Base-by-base conservation (phyloP, 352 stramenopile genomes). In the Globisporangium lucens region DNA sequence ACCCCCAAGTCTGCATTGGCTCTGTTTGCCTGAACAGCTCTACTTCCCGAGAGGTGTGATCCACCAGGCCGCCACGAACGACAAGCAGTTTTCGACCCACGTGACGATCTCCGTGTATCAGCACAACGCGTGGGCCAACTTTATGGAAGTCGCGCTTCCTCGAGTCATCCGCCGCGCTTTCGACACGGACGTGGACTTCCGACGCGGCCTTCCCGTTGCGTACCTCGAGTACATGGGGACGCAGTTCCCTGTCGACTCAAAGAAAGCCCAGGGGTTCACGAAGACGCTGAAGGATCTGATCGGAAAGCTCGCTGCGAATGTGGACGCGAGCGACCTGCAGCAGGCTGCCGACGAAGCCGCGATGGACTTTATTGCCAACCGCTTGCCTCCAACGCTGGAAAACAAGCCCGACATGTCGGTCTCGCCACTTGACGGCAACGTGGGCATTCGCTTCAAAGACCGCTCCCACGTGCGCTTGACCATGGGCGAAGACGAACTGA, bases 61-160 rank as follows among this genome's bases (percentile, higher is more conserved):
- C 22, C 89, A 96, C 63, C 77, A 96, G 70, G 89, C 89, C 24
- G 89, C 71, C 51, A 95, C 89, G 33, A 81, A 90, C 47, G 72
- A 90, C 24, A 75, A 82, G 38, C 52, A 87, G 61, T 95, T 96
- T 63, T 96, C 89, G 15, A 96, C 89, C 22, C 89, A 96, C 67
- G 84, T 96, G 65, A 95, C 89, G 1, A 85, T 96, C 55, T 95
- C 87, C 0, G 81, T 94, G n/a, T 96, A 96, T 61, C 89, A 96
- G 67, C 89, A 94, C 76, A 90, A 88, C 52, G 90, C 89, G 20
- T 96, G 89, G 89, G 85, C 85, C 9, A 95, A 96, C 69, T 96
- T 96, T 65, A 60, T 96, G 61, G 87, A 96, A 68, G 74, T 95
- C 33, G 78, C 82, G 20, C 75, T 96, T 6, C 87, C 89, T 29